Evolutionary conservation across 495 filamentous ascomycete species (phyloP), one percentile per base, ranked within the genome.

Genomic region (Daldinia decipiens): DNA sequence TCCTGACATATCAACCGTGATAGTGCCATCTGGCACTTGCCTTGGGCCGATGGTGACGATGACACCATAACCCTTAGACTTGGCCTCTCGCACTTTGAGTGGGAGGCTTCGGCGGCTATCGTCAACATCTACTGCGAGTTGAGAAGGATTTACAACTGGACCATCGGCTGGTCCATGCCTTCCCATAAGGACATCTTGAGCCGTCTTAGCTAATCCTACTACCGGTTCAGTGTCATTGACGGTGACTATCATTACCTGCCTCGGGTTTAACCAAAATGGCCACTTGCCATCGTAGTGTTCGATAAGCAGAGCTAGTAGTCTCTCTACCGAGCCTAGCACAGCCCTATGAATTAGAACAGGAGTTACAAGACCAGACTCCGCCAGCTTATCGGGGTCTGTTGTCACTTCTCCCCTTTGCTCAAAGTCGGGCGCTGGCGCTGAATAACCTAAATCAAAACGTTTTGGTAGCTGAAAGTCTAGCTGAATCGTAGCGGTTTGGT

Each of bases 401-500:
- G 82, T 84, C 0, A 77, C 77, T 63, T 82, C 76, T 27, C 87
- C 85, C 36, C 85, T 84, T 50, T 83, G 84, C 29, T 93, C 91
- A 0, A 85, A 81, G 43, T 87, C 89, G 0, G 91, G 91, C 4
- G 92, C 89, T n/a, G 94, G 92, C 36, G 91, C 87, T 60, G 85
- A 78, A 76, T 97, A 98, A 70, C 88, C 85, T 32, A 98, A 78
- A 12, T 84, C 86, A 76, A 98, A 97, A 12, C 93, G 87, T 70
- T 91, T 90, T 1, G 94, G 94, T 5, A 98, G 84, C 76, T 98
- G 95, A 80, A 98, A 97, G 74, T 98, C 94, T 32, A 98, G 85
- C 80, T 98, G 94, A 59, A 97, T 91, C 4, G 94, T 97, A 13
- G 93, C 94, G 15, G 94, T 91, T 69, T 98, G 94, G 74, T 97